phyloP scores from a whole-genome alignment of 495 filamentous ascomycete genomes.

The Aspergillus mulundensis region DNA sequence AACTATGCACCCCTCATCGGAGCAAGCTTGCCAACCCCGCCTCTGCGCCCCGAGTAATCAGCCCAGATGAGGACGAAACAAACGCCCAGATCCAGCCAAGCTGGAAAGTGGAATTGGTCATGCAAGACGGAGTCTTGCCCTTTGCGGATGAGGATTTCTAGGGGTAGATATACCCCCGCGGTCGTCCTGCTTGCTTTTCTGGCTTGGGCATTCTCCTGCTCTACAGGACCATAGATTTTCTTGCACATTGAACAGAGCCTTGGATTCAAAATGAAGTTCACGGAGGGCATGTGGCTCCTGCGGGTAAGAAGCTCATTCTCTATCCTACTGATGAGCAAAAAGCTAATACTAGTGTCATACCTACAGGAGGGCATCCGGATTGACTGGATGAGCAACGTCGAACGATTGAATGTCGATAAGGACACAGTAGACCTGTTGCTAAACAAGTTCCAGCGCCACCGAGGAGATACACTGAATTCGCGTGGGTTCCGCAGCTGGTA shows the following conservation, averaged over 20 bases:
- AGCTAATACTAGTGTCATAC: constrained; percentile 1
- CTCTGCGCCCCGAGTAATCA: constrained; percentile 4
- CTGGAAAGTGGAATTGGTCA: neutral
- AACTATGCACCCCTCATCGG: constrained; percentile 4
- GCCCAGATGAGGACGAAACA: neutral
- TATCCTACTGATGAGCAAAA: neutral
- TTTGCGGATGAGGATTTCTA: constrained; percentile 22
- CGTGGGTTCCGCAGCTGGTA: constrained; percentile 28
- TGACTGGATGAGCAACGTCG: constrained; percentile 48
- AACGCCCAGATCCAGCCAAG: neutral
- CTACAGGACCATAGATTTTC: no score
- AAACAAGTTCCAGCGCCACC: constrained; percentile 41
- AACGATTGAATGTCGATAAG: constrained; percentile 31
- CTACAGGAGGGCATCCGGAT: constrained; percentile 37
- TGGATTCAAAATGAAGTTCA: constrained; percentile 40
- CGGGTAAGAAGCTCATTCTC: constrained; percentile 21
- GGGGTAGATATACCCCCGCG: neutral
- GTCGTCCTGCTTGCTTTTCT: neutral
- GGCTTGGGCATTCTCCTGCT: neutral
- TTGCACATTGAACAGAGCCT: neutral
- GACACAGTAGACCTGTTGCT: constrained; percentile 36
- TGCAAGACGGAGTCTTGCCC: constrained; percentile 19
- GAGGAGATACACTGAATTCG: constrained; percentile 57
- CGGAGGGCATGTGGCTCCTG: constrained; percentile 42
- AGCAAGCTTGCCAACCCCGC: constrained; percentile 8